Base-by-base conservation (phyloP, 306 rosid genomes). In the Benincasa hispida region DNA sequence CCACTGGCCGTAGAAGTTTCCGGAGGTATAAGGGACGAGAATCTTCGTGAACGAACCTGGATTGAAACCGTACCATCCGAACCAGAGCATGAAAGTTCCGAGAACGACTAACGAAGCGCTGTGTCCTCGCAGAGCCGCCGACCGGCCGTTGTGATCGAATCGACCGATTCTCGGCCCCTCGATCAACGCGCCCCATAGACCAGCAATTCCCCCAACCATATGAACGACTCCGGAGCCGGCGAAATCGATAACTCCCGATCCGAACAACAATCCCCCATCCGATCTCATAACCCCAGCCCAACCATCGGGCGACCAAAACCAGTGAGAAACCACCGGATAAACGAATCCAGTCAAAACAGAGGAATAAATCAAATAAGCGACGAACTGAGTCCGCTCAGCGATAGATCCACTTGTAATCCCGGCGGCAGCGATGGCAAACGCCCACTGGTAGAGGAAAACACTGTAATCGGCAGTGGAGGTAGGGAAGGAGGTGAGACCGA, bases 171-270 rank as follows among this genome's bases (percentile, higher is more conserved):
- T 76, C 0, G 98, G 98, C 0, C 98, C 98, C 70, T 93, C 97
- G 15, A 93, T 93, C 0, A 78, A 27, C 0, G 97, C 97, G 0
- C 98, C 98, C 98, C 97, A 93, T 0, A 93, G 84, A 0, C 98
- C 98, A 0, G 98, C 98, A 2, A 93, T 34, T 0, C 98, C 98
- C 0, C 98, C 96, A 7, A 93, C 98, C 89, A 93, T 48, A 72
- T 93, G 98, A 8, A 93, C 98, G 0, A 93, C 98, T 1, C 97
- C 98, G 6, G 97, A 93, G 8, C 98, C 98, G 11, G 98, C 96
- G 15, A 93, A 93, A 18, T 93, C 97, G 1, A 93, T 91, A 7
- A 89, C 97, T 0, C 98, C 98, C 10, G 93, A 21, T 0, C 87
- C 81, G 7, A 93, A 91, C 0, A 91, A 41, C 3, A 85, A 82